Base-by-base conservation (phyloP, 2,329 filamentous ascomycete species). In the Periconia sp. region DNA sequence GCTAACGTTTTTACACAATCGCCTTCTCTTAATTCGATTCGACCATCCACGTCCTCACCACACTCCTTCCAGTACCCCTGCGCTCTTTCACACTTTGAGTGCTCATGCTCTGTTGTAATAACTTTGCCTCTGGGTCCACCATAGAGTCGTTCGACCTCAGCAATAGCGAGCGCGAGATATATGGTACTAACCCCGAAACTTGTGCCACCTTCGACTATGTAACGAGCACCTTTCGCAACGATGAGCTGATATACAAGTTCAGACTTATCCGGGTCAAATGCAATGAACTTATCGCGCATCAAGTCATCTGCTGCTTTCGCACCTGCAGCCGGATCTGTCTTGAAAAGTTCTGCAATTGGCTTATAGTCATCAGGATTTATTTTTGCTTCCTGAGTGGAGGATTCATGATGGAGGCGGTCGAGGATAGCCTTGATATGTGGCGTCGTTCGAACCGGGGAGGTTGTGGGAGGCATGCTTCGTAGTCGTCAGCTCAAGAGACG, bases 151-250 rank as follows among this genome's bases (percentile, higher is more conserved):
- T 70, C 43, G 79, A n/a, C 83, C 40, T 79, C 71, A 0, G 72
- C 72, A 0, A 80, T 78, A 0, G 81, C 83, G 2, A 85, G 68
- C 0, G 82, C 80, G 2, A 85, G 73, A 46, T 84, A 86, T 31
- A 85, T 82, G 0, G 82, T 85, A 42, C 78, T 82, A 1, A 86
- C 75, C 2, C 83, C 83, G 43, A 82, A 85, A 29, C 76, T 79
- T 0, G 83, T 85, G 1, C 82, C 83, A 0, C 80, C 81, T 56
- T 86, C 82, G 25, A 85, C 75, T 16, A 84, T 67, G 29, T 73
- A 74, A 2, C 68, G 69, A 0, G 82, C 81, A 2, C 74, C 71
- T 8, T 66, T 77, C 9, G 74, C 69, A 3, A 74, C 73, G 3
- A 76, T 58, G 0, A 85, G 70, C 13, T 79, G 76, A 59, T 85